Percentiles rank a stretch among this genome's conserved stretches.
phyloP scores from a whole-genome alignment of 2,329 filamentous ascomycete genomes.

The Aspergillus ochraceus region DNA sequence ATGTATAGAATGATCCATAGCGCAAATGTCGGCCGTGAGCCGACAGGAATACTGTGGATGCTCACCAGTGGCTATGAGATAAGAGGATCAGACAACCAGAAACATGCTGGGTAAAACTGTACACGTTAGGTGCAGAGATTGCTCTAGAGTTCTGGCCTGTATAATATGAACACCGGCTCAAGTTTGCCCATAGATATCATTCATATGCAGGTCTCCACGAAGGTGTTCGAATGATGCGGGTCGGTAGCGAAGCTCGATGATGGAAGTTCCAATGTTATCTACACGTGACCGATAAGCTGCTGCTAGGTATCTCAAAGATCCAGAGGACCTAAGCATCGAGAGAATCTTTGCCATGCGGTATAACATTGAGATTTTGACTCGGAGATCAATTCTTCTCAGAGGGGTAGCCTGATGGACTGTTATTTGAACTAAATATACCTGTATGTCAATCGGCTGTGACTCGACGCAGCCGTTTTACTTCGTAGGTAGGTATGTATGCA shows the following conservation, averaged over 20 bases:
- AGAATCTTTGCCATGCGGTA: no score
- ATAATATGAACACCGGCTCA: not conserved
- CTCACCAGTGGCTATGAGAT: not conserved
- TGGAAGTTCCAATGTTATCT: constrained; percentile 10
- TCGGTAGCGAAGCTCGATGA: not conserved
- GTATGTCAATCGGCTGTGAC: no score
- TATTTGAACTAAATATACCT: no score
- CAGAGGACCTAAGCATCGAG: no score
- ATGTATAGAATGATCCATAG: constrained; percentile 31
- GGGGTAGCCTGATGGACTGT: no score
- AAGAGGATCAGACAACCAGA: not conserved
- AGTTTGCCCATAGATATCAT: not conserved
- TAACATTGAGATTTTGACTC: no score
- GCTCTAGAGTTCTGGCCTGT: not conserved
- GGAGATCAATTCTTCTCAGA: no score
- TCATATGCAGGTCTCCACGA: not conserved
- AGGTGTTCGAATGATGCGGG: not conserved
- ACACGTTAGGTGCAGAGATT: not conserved
- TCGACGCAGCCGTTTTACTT: no score
- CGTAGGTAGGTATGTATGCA: no score
- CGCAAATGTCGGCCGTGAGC: constrained; percentile 4
- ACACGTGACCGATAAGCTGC: constrained; percentile 13
- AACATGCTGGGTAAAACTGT: not conserved
- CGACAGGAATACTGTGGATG: not conserved
- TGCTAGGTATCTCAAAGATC: no score